Base-by-base conservation (phyloP, 78 protist genomes). In the Protostelium mycophagum region DNA sequence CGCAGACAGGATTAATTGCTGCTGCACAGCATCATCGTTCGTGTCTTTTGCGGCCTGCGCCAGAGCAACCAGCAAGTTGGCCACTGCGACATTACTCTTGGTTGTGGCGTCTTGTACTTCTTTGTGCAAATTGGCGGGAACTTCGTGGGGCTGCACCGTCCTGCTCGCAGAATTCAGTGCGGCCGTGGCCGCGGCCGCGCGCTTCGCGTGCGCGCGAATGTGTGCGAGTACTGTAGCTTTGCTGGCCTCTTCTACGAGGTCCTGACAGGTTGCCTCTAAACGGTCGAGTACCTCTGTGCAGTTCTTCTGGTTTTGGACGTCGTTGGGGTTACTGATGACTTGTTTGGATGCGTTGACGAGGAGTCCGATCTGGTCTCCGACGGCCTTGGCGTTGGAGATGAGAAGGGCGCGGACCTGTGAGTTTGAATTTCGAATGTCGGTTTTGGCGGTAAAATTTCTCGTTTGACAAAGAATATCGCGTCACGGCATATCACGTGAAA, bases 371-470 rank as follows among this genome's bases (percentile, higher is more conserved):
- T 31, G 91, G 63, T 86, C 36, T 1, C 91, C 94, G 37, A 92
- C 94, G 5, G 91, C 83, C 73, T 92, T 92, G 0, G 94, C 87
- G 34, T 88, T 85, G 23, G 63, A 28, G 25, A 92, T 92, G 23
- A 92, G 83, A 73, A 51, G 73, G 91, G 91, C 37, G 88, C 88
- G 5, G 94, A 87, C 85, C 85, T 89, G 37, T 83, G 38, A 31
- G 94, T 91, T 29, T 89, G 83, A 9, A 91, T 88, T 84, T 85
- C 85, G 36, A 87, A 91, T n/a, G n/a, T n/a, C n/a, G n/a, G n/a
- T n/a, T n/a, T n/a, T n/a, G n/a, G n/a, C n/a, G n/a, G n/a, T n/a
- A n/a, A n/a, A n/a, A n/a, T n/a, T n/a, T n/a, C n/a, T n/a, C n/a
- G n/a, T n/a, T n/a, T n/a, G n/a, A n/a, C n/a, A n/a, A n/a, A n/a